Conservation (phyloP, 495 filamentous ascomycete species). For the Xylaria intraflava region DNA sequence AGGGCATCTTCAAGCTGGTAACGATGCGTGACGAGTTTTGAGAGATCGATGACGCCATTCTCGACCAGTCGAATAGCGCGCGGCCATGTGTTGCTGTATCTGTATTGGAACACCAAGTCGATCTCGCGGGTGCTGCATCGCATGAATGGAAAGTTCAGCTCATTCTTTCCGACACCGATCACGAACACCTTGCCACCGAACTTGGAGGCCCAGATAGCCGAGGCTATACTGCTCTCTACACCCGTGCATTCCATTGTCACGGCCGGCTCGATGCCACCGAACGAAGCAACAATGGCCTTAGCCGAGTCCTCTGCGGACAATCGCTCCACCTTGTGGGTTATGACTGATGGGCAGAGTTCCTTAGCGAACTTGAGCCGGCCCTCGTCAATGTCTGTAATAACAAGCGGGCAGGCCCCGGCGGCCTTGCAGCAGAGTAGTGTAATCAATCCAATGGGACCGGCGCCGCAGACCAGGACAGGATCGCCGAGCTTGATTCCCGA, state of each 20-base stretch:
- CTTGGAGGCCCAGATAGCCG: slow-evolving; percentile 80
- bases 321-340: slow-evolving; percentile 70
- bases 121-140: slow-evolving; percentile 81
- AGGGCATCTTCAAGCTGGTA: slow-evolving; percentile 79
- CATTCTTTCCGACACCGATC: slow-evolving; percentile 87
- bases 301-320: slow-evolving; percentile 64
- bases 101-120: slow-evolving; percentile 92
- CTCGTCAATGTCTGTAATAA: slow-evolving; percentile 90
- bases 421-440: slow-evolving; percentile 74
- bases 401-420: slow-evolving; percentile 76
- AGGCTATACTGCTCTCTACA: slow-evolving; percentile 78
- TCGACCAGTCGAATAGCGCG: slow-evolving; percentile 80
- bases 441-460: slow-evolving; percentile 85
- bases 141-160: slow-evolving; percentile 94
- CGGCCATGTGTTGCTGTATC: slow-evolving; percentile 94
- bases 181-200: slow-evolving; percentile 94
- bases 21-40: slow-evolving; percentile 78
- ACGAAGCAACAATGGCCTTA: slow-evolving; percentile 54
- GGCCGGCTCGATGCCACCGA: slow-evolving; percentile 67
- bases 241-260: slow-evolving; percentile 85
- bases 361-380: slow-evolving; percentile 76
- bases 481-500: slow-evolving; percentile 73
- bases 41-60: slow-evolving; percentile 72
- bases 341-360: slow-evolving; percentile 62
- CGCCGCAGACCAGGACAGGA: slow-evolving; percentile 77